These are phyloP conservation scores for Alternaria gansuensis DNA, from an alignment of 2,329 filamentous ascomycete species.

Conservation along the genomic window DNA sequence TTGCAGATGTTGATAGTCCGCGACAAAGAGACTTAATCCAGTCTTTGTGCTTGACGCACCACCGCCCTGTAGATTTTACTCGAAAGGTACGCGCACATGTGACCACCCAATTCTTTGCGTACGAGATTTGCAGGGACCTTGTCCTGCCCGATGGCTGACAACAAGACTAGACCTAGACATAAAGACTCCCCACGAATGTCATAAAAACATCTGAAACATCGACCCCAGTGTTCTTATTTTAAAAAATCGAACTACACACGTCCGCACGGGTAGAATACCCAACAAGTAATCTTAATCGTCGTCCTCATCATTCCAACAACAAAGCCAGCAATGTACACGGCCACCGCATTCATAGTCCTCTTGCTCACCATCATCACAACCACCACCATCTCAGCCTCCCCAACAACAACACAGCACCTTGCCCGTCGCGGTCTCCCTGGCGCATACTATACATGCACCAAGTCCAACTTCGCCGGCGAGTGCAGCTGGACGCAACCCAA, in stretches of 20 bases:
- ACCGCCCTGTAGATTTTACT: not conserved
- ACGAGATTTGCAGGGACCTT: not conserved
- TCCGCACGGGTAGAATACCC: slow-evolving; percentile 17
- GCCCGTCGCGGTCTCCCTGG: slow-evolving; percentile 47
- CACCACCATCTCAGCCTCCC: slow-evolving; percentile 15
- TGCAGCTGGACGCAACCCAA: slow-evolving; percentile 43
- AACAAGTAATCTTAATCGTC: slow-evolving; percentile 17
- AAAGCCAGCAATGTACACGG: slow-evolving; percentile 13
- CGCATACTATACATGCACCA: slow-evolving; percentile 47
- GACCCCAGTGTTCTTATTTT: not conserved
- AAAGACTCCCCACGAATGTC: slow-evolving; percentile 2
- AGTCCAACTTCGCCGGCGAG: slow-evolving; percentile 38
- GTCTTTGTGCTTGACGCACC: slow-evolving; percentile 21
- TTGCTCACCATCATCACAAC: slow-evolving; percentile 22
- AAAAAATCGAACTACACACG: slow-evolving; percentile 17
- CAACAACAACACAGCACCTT: slow-evolving; percentile 17
- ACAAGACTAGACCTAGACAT: slow-evolving; percentile 5
- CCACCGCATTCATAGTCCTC: slow-evolving; percentile 21
- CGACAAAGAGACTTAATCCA: slow-evolving; percentile 30
- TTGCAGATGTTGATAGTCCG: slow-evolving; percentile 32
- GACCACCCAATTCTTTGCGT: not conserved
- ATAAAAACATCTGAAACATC: slow-evolving; percentile 12
- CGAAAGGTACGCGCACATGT: slow-evolving; percentile 9
- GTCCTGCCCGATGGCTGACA: slow-evolving; percentile 8
- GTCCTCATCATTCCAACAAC: not conserved